Percentiles rank a stretch among this genome's conserved stretches.
phyloP scores from a whole-genome alignment of 1,139 yeast genomes.

The Geotrichum candidum region DNA sequence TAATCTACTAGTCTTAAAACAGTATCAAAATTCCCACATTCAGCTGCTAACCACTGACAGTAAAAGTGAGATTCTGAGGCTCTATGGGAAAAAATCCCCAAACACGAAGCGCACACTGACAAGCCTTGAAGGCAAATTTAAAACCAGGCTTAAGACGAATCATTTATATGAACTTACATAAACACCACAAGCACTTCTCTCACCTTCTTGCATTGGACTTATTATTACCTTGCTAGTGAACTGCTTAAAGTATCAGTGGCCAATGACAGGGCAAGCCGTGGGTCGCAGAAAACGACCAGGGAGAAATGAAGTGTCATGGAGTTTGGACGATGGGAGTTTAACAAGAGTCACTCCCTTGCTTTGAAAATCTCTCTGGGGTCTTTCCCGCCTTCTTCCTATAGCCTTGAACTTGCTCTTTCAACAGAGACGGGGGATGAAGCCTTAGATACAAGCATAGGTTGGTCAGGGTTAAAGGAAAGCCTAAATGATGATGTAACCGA shows the following conservation, averaged over 20 bases:
- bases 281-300: background rate
- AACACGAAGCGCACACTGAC: no score
- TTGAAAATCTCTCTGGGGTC: no score
- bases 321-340: background rate
- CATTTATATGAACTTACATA: no score
- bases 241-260: no score
- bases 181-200: no score
- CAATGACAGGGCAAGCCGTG: no score
- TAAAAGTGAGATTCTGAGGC: background rate
- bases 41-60: background rate
- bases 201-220: no score
- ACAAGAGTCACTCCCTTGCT: background rate
- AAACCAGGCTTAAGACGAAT: no score
- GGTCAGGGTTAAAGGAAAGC: background rate
- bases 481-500: background rate
- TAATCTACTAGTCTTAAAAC: background rate
- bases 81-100: background rate
- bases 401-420: background rate
- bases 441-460: background rate
- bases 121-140: background rate
- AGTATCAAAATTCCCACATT: background rate
- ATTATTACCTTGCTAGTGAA: no score
- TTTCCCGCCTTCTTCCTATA: background rate
- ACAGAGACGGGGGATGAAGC: background rate
- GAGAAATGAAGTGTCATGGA: background rate